These are phyloP conservation scores for Aureobasidium melanogenum DNA, from an alignment of 2,329 filamentous ascomycete genomes.

Conservation along the genomic window DNA sequence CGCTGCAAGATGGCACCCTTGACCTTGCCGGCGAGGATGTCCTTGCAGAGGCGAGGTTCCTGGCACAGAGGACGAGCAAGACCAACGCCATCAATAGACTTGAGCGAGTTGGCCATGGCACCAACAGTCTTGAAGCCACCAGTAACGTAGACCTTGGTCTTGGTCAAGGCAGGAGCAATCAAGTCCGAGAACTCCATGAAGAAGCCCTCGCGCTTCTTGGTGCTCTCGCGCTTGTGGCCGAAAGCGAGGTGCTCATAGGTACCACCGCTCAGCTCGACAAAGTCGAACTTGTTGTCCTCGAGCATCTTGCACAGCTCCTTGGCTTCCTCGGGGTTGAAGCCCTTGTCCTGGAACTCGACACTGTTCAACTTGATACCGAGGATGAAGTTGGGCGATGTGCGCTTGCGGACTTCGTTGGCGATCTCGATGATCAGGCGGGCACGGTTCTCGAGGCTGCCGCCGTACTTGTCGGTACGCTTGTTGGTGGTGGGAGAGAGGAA, in stretches of 20 bases:
- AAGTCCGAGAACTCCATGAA: conserved; percentile 52
- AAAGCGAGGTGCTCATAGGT: conserved; percentile 50
- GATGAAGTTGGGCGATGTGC: conserved; percentile 32
- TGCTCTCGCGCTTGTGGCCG: conserved; percentile 44
- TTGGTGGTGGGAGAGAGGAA: conserved; percentile 37
- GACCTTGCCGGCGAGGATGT: conserved; percentile 39
- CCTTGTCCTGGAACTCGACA: conserved; percentile 47
- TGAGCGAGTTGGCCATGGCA: conserved; percentile 51
- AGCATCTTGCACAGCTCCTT: conserved; percentile 39
- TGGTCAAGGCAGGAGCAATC: conserved; percentile 39
- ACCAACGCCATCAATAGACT: conserved; percentile 52
- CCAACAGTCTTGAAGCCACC: conserved; percentile 47
- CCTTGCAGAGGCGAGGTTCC: conserved; percentile 39
- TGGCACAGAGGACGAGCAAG: conserved; percentile 46
- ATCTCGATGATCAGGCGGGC: conserved; percentile 34
- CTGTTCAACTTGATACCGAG: conserved; percentile 51
- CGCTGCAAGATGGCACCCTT: conserved; percentile 40
- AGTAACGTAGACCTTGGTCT: conserved; percentile 51
- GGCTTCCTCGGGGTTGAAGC: conserved; percentile 44
- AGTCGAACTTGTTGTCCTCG: conserved; percentile 44
- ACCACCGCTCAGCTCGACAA: conserved; percentile 52
- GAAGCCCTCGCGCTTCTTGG: conserved; percentile 47
- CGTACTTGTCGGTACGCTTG: conserved; percentile 35
- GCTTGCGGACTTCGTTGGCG: conserved; percentile 28
- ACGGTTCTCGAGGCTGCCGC: conserved; percentile 35